These are phyloP conservation scores for Myriosclerotinia scirpicola DNA, from an alignment of 2,329 filamentous ascomycete genomes.

Conservation along the genomic window DNA sequence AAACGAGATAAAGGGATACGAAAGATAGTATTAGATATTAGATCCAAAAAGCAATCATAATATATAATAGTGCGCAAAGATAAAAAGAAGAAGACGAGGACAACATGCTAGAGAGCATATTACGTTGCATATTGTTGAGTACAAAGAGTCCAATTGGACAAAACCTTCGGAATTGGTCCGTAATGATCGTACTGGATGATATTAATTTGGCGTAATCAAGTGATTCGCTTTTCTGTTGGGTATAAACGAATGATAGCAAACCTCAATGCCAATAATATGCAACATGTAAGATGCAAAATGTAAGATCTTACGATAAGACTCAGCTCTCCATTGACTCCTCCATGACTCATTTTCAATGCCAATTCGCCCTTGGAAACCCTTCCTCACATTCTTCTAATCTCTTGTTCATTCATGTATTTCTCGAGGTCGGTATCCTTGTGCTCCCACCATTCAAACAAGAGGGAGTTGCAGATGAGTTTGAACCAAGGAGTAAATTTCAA, in stretches of 20 bases:
- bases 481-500: conserved; percentile 98
- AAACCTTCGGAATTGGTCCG: not conserved
- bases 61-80: not conserved
- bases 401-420: conserved; percentile 80
- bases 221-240: conserved; percentile 23
- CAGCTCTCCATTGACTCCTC: conserved; percentile 16
- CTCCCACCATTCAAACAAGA: conserved; percentile 98
- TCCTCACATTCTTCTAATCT: conserved; percentile 77
- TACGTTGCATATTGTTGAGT: conserved; percentile 7
- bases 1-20: conserved; percentile 15
- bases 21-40: not conserved
- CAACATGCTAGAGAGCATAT: not conserved
- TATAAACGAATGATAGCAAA: conserved; percentile 20
- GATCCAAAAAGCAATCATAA: conserved; percentile 14
- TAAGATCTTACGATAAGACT: not conserved
- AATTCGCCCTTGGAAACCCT: not conserved
- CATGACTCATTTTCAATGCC: conserved; percentile 15
- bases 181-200: conserved; percentile 16
- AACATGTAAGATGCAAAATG: conserved; percentile 3
- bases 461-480: conserved; percentile 95
- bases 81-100: not conserved
- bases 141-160: conserved; percentile 10
- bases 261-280: conserved; percentile 23
- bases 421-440: conserved; percentile 79
- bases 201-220: conserved; percentile 23